Percentiles rank a stretch among this genome's conserved stretches.
Conservation (phyloP, 148 eudicot genomes). For the Rhododendron vialii region DNA sequence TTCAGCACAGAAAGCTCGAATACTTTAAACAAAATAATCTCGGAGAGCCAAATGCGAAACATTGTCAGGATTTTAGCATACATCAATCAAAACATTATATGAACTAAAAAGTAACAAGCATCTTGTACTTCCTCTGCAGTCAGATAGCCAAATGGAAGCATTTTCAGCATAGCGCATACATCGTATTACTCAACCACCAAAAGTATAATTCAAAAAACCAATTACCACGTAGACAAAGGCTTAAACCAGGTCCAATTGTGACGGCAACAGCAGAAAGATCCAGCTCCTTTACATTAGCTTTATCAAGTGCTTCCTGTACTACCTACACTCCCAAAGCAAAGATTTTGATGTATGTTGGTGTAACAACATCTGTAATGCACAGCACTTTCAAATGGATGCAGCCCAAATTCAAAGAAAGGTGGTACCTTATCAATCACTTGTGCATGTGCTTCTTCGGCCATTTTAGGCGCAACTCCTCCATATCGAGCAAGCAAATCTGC, state of each 20-base stretch:
- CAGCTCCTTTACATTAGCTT: constrained; percentile 62
- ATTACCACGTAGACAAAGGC: constrained; percentile 94
- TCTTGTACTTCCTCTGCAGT: not conserved
- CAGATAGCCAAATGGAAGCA: not conserved
- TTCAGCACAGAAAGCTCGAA: not conserved
- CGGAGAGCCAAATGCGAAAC: not conserved
- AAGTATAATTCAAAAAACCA: not conserved
- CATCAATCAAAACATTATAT: not conserved
- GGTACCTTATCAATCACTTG: constrained; percentile 79
- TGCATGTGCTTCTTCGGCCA: constrained; percentile 97
- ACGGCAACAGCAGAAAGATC: constrained; percentile 98
- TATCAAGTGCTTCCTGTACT: constrained; percentile 85
- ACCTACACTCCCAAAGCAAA: constrained; percentile 42
- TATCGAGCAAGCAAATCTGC: constrained; percentile 88
- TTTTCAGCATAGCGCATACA: not conserved
- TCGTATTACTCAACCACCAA: not conserved
- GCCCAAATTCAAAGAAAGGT: not conserved
- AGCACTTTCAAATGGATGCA: not conserved
- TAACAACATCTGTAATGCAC: not conserved
- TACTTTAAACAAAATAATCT: not conserved
- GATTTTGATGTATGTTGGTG: not conserved
- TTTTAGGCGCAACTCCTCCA: constrained; percentile 99
- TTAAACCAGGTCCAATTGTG: constrained; percentile 98
- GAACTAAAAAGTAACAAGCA: not conserved
- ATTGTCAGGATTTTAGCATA: not conserved